Percentiles rank a stretch among this genome's conserved stretches.
These are phyloP conservation scores for Graphilbum ipis-grandicollis DNA, from an alignment of 2,329 filamentous ascomycete species.

Conservation along the genomic window DNA sequence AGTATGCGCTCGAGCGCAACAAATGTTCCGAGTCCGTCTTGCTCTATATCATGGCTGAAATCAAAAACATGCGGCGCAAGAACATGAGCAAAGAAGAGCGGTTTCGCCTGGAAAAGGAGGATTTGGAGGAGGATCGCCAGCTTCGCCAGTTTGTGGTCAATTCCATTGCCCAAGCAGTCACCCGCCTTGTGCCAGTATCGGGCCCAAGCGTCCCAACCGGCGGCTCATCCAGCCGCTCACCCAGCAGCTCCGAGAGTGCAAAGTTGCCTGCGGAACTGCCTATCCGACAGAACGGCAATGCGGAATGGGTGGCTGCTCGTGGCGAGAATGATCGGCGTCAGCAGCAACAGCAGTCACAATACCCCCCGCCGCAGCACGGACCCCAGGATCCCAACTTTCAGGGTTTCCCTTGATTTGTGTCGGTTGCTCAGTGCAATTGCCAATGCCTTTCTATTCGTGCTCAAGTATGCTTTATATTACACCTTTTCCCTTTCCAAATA, in stretches of 20 bases:
- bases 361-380: conserved; percentile 5
- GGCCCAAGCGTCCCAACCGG: conserved; percentile 10
- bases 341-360: conserved; percentile 3
- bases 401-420: conserved; percentile 6
- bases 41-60: conserved; percentile 81
- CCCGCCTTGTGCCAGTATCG: conserved; percentile 41
- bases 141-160: conserved; percentile 57
- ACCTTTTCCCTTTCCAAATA: too few species aligned
- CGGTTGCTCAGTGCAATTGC: too few species aligned
- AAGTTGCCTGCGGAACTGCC: conserved; percentile 45
- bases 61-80: conserved; percentile 64
- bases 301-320: conserved; percentile 19
- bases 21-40: conserved; percentile 79
- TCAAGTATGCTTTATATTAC: too few species aligned
- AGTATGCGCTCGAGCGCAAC: conserved; percentile 56
- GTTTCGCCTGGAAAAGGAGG: conserved; percentile 66
- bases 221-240: conserved; percentile 9
- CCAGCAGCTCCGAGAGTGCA: conserved; percentile 29
- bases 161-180: conserved; percentile 56
- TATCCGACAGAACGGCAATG: conserved; percentile 19
- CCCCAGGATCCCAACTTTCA: conserved; percentile 10
- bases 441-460: too few species aligned
- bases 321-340: conserved; percentile 15
- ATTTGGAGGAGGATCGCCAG: conserved; percentile 57
- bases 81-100: conserved; percentile 78